phyloP scores from a whole-genome alignment of 768 basidiomycete species.

The Termitomyces sp. region DNA sequence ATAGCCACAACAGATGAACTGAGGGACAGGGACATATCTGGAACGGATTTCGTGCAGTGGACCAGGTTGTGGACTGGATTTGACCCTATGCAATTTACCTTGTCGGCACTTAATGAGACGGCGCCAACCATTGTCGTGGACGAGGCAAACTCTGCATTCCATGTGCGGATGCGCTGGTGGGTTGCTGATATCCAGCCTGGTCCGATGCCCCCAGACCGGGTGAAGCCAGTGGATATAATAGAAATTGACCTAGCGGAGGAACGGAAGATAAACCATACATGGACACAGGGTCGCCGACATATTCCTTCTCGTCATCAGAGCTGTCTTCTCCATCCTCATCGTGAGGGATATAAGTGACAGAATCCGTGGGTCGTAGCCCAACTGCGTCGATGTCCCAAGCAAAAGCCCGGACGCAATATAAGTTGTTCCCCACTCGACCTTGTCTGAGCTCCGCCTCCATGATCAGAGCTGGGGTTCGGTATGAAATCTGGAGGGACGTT shows the following conservation, averaged over 20 bases:
- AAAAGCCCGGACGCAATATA: neutral
- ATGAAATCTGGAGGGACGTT: neutral
- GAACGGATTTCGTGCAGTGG: neutral
- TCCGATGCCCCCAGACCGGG: no score
- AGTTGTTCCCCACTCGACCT: neutral
- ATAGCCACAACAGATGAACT: neutral
- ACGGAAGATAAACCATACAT: no score
- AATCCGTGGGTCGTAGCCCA: neutral
- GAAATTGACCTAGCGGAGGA: no score
- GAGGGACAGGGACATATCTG: neutral
- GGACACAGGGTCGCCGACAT: no score
- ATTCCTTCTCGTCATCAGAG: neutral
- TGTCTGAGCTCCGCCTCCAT: neutral
- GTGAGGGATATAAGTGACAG: neutral
- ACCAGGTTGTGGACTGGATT: neutral
- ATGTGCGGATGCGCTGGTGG: no score
- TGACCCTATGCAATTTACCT: neutral
- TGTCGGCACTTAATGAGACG: neutral
- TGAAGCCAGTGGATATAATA: no score
- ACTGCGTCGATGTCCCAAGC: neutral
- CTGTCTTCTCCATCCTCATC: neutral
- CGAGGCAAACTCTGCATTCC: no score
- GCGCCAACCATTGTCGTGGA: neutral
- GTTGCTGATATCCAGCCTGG: no score
- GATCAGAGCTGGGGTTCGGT: neutral